Evolutionary conservation across 345 rosid species (phyloP).

Genomic region (Populus ilicifolia): DNA sequence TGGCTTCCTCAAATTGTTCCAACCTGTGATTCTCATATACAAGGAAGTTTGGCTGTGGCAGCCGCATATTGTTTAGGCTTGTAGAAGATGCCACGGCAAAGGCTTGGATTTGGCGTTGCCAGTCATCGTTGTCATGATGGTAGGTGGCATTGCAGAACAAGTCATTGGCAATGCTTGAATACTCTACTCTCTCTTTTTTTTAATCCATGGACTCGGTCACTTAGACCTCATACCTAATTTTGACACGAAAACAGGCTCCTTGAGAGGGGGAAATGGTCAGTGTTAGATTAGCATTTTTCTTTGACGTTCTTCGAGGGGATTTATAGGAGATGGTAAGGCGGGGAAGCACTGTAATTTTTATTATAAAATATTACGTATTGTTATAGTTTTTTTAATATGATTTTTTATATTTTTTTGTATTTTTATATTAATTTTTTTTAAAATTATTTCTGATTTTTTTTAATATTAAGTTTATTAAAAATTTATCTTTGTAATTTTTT

Average conservation of each 20-base stretch:
- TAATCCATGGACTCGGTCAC: not conserved
- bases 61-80: not conserved
- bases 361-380: no score
- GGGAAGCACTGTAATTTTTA: no score
- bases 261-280: no score
- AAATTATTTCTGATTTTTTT: no score
- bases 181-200: no score
- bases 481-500: no score
- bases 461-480: no score
- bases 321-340: no score
- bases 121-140: not conserved
- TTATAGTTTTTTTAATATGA: no score
- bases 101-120: conserved; percentile 17
- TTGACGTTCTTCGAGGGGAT: not conserved
- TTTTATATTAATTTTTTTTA: no score
- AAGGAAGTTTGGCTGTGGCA: no score
- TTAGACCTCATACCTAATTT: not conserved
- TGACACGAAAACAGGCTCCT: not conserved
- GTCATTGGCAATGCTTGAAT: not conserved
- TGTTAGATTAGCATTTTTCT: not conserved
- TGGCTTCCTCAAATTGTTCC: not conserved
- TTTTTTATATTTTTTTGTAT: no score
- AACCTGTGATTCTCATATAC: not conserved
- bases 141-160: not conserved
- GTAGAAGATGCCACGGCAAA: conserved; percentile 32